A percentile compares a stretch with the other conserved stretches of the same genome.
Evolutionary conservation across 805 yeast species (phyloP).

Genomic region (Suhomyces xylopsoci): DNA sequence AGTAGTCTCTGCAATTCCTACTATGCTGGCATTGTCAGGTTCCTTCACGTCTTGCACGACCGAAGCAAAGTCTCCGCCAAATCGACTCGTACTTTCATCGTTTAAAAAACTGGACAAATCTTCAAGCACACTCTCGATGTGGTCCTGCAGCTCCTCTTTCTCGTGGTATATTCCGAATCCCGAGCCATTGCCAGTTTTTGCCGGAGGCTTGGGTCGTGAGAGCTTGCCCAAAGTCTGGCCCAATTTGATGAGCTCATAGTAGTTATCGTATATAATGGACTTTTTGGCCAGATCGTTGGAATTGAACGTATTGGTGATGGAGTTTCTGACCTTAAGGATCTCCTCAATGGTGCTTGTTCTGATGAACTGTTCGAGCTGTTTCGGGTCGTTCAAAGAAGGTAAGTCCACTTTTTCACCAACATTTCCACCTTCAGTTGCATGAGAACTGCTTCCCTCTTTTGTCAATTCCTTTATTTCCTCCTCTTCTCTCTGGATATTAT

Average conservation of each 20-base stretch:
- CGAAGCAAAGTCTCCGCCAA: slow-evolving; percentile 19
- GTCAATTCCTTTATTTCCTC: slow-evolving; percentile 4
- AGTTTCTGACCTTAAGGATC: slow-evolving; percentile 29
- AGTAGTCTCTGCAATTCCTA: slow-evolving; percentile 6
- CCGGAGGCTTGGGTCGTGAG: slow-evolving; percentile 3
- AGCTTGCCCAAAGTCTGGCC: slow-evolving; percentile 48
- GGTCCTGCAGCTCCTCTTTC: neutral
- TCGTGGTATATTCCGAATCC: slow-evolving; percentile 4
- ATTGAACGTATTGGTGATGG: slow-evolving; percentile 43
- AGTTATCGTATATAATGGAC: slow-evolving; percentile 70
- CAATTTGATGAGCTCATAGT: slow-evolving; percentile 67
- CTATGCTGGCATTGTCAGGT: slow-evolving; percentile 12
- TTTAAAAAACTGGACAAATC: slow-evolving; percentile 24
- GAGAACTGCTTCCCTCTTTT: neutral
- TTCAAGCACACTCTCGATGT: slow-evolving; percentile 17
- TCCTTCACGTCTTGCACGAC: slow-evolving; percentile 12
- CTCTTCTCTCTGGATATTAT: slow-evolving; percentile 26
- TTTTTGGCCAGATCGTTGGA: slow-evolving; percentile 60
- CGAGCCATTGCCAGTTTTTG: neutral
- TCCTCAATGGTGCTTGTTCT: slow-evolving; percentile 25
- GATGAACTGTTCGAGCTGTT: slow-evolving; percentile 19
- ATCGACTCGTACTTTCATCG: slow-evolving; percentile 13
- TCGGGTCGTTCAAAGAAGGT: slow-evolving; percentile 15
- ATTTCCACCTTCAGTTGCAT: neutral
- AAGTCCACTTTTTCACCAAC: neutral